A percentile compares a stretch with the other conserved stretches of the same genome.
Conservation (phyloP, 2,329 filamentous ascomycete species). For the Alternaria triticina region DNA sequence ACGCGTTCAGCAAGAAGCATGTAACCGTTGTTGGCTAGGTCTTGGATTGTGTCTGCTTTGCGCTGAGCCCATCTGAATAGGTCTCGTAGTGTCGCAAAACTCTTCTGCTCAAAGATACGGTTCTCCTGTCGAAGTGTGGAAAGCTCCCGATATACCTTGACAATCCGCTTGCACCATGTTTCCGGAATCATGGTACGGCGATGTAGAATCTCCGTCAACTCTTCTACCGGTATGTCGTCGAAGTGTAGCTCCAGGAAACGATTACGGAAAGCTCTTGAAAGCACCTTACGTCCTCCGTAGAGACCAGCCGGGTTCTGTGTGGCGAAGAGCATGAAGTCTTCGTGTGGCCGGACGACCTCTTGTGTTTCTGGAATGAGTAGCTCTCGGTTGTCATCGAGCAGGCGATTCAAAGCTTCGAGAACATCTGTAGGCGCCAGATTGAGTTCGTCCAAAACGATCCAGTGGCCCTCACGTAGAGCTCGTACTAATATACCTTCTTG, state of each 20-base stretch:
- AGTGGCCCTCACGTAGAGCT: slow-evolving; percentile 89
- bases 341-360: slow-evolving; percentile 87
- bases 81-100: slow-evolving; percentile 94
- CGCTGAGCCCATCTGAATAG: slow-evolving; percentile 94
- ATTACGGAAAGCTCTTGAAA: slow-evolving; percentile 95
- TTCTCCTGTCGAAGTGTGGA: slow-evolving; percentile 88
- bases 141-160: slow-evolving; percentile 91
- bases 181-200: slow-evolving; percentile 87
- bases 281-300: slow-evolving; percentile 90
- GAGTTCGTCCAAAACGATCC: slow-evolving; percentile 97
- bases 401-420: slow-evolving; percentile 90
- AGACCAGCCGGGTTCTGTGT: slow-evolving; percentile 96
- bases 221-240: slow-evolving; percentile 95
- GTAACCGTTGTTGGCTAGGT: slow-evolving; percentile 90
- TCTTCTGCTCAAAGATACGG: slow-evolving; percentile 93
- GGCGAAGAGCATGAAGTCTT: slow-evolving; percentile 96
- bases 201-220: slow-evolving; percentile 89
- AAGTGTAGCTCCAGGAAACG: slow-evolving; percentile 97
- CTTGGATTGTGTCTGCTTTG: slow-evolving; percentile 81
- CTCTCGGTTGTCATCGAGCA: slow-evolving; percentile 95
- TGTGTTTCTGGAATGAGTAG: slow-evolving; percentile 96
- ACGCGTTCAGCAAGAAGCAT: slow-evolving; percentile 97
- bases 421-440: slow-evolving; percentile 98
- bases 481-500: slow-evolving; percentile 94
- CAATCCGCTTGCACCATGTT: slow-evolving; percentile 89